Base-by-base conservation (phyloP, 768 basidiomycete species). In the Macrolepiota fuliginosa region DNA sequence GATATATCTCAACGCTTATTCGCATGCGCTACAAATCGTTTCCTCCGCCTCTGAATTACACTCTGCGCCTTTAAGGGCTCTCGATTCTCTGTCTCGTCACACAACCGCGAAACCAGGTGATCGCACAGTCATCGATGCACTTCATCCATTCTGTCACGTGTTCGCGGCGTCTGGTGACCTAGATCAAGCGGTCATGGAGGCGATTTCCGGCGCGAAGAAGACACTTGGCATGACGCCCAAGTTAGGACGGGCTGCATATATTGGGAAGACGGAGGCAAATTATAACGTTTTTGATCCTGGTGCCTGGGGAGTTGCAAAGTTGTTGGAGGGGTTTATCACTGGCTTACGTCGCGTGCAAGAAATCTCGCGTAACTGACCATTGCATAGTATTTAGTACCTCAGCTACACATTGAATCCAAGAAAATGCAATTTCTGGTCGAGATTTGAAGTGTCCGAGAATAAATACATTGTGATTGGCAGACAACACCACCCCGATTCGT, bases 61-160 rank as follows among this genome's bases (percentile, higher is more conserved):
- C 32, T 42, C 32, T 17, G 59, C 62, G 5, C 66, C 76, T 32
- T 32, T 64, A 5, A 55, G 57, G 10, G 76, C 78, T 2, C 62
- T 78, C 0, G 24, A 61, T 3, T 69, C 76, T 1, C 69, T 81
- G 7, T 64, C 69, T 1, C 68, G 68, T 40, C 74, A 85, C 69
- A 84, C 83, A 1, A 79, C 82, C 1, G 84, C 83, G 6, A 73
- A 80, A 68, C 76, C 74, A 2, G 84, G 83, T 0, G 83, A 84
- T 50, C 77, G 84, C n/a, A 87, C 83, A 0, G 70, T 86, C 51
- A 74, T 87, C 29, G 84, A 87, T 58, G 81, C 84, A 0, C 74
- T 87, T 6, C 63, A 69, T 15, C 79, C 83, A 15, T 81, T 86
- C 61, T 80, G 78, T 53, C 65, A 65, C 7, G 65, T 73, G 1